Percentiles rank a stretch among this genome's conserved stretches.
phyloP scores from a whole-genome alignment of 164 flowering plant species.

The Echeveria elegans region DNA sequence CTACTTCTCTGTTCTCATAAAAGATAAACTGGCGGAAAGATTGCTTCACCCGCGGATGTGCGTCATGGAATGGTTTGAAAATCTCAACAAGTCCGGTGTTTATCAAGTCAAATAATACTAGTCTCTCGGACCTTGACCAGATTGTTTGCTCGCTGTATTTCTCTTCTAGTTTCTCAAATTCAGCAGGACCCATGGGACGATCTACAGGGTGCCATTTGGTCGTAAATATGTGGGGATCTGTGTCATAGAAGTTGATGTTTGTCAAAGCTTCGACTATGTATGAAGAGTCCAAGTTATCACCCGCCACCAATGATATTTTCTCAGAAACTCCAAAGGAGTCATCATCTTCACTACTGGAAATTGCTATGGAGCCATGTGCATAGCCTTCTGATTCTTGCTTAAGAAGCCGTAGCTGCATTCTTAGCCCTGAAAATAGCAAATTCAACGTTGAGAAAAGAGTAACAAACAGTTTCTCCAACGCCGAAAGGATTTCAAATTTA shows the following conservation, averaged over 20 bases:
- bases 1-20: slow-evolving; percentile 15
- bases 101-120: slow-evolving; percentile 58
- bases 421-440: slow-evolving; percentile 28
- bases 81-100: slow-evolving; percentile 43
- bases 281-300: slow-evolving; percentile 24
- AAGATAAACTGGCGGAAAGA: background rate
- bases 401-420: slow-evolving; percentile 59
- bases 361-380: slow-evolving; percentile 23
- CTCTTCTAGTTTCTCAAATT: slow-evolving; percentile 49
- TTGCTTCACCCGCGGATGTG: slow-evolving; percentile 50
- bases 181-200: slow-evolving; percentile 26
- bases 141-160: slow-evolving; percentile 20
- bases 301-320: background rate
- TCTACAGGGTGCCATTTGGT: slow-evolving; percentile 27
- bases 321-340: slow-evolving; percentile 13
- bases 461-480: background rate
- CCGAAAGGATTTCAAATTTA: background rate
- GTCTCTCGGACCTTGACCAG: slow-evolving; percentile 40
- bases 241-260: slow-evolving; percentile 21
- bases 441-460: background rate
- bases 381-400: slow-evolving; percentile 38
- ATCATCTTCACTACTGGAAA: slow-evolving; percentile 38
- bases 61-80: slow-evolving; percentile 23
- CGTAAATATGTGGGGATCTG: slow-evolving; percentile 22
- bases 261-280: slow-evolving; percentile 32